Base-by-base conservation (phyloP, 2,329 filamentous ascomycete genomes). In the Sporothrix brasiliensis region DNA sequence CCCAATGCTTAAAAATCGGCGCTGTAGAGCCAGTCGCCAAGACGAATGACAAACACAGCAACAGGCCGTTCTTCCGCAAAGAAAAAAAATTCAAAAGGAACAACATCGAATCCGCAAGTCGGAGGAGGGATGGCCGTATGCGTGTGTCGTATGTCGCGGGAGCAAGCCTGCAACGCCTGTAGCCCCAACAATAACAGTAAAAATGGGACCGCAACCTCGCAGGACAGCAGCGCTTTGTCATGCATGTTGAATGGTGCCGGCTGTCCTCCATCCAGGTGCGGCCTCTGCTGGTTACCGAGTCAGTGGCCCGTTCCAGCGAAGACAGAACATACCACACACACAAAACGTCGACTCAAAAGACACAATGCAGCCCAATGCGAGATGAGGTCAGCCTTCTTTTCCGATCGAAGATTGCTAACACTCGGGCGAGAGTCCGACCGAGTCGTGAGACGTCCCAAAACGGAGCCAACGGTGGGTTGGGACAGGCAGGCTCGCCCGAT, bases 361-460 rank as follows among this genome's bases (percentile, higher is more conserved):
- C 1, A 50, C 49, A 16, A 50, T 44, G 14, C 13, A 34, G 34
- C 11, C 14, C 14, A 34, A 30, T 39, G 54, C 39, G 47, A 30
- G 61, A 65, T 50, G 61, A 65, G 24, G 61, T 65, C 61, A 65
- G 61, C 24, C 61, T 13, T 65, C 3, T 65, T 65, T 21, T 30
- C 21, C 21, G 61, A 39, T 52, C 49, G 9, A 24, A 41, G 65
- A 67, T 67, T 67, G 65, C 50, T 67, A 67, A 67, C 50, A 54
- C 19, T 67, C 65, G 65, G 65, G 34, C 50, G 65, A 67, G 65
- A 67, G 65, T 67, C 65, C n/a, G 65, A 14, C 65, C 50, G 39
- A 39, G 58, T 44, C 34, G n/a, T 9, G 49, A 6, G 49, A n/a
- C 9, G 49, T 6, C 19, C 7, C 49, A 9, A 50, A 50, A 50